Evolutionary conservation across 1,284 basidiomycete species (phyloP), one percentile per base, ranked within the genome.

Genomic region (Cystobasidium pallidum): DNA sequence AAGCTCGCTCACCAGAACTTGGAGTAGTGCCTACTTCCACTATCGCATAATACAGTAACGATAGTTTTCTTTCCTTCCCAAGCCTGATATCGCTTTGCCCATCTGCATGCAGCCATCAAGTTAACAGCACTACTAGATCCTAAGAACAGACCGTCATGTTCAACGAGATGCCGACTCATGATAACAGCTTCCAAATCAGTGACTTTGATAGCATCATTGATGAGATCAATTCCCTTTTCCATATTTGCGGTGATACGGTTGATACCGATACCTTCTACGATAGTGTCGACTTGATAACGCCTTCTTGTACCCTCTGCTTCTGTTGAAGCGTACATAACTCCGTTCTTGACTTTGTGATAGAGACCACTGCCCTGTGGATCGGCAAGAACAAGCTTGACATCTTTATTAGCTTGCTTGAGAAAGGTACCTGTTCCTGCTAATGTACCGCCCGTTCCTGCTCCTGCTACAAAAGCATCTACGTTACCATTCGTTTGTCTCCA

Each of bases 41-140:
- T 77, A 66, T 79, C 78, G 59, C 78, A 93, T 88, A 95, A 78
- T 66, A 95, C 88, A 0, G 93, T 95, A n/a, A 91, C 91, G 43
- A 95, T 78, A 7, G 84, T 84, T 36, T 81, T 82, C 88, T 88
- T 89, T 2, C 47, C 51, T 10, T 58, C 61, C 58, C 39, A 62
- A 24, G 58, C 34, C 7, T 86, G 86, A 83, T 89, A 85, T 76
- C 86, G 86, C 77, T 88, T 88, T 0, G 86, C 88, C 4, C 92
- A 83, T 76, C 89, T 88, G 13, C 97, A 86, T 75, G 90, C 92
- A 0, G 94, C 91, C 17, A 97, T 88, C 39, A 98, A 85, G 80
- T 99, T 99, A 79, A 94, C 96, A 0, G 96, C 95, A 76, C 92
- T 94, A 70, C 92, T 96, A 0, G 93, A 97, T 3, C 96, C 96